Evolutionary conservation across 768 basidiomycete species (phyloP), one percentile per base, ranked within the genome.

Genomic region (Hericium erinaceus): DNA sequence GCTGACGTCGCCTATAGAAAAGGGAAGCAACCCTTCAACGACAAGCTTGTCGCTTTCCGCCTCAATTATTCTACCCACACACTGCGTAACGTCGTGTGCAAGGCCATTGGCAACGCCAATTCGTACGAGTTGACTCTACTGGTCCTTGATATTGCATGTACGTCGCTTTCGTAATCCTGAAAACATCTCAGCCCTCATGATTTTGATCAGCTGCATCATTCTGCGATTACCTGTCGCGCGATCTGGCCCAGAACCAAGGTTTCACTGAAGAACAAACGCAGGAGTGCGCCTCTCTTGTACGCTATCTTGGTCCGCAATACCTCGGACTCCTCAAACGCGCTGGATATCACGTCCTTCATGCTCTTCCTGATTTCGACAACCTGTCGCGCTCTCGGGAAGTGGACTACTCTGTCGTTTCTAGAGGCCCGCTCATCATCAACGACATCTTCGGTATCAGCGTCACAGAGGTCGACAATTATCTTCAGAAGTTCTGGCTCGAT

Each of bases 31-130:
- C 33, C 50, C 50, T 57, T 64, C 58, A 33, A 38, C 7, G 54
- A 62, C 5, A 53, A 57, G 15, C 58, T 61, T 5, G 55, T 67
- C 24, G 55, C 67, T 7, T 67, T 66, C 60, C 69, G 70, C 44
- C 54, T 69, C 15, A 46, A 53, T 12, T 69, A 66, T 59, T 48
- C 54, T 37, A 50, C 54, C 8, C 60, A 60, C 28, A 58, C 51
- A 10, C 61, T 70, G 18, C 60, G 59, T 28, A 64, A 65, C 15
- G 62, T 62, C n/a, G 61, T 64, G 33, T 53, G 52, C 12, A 65
- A 60, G n/a, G 44, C 44, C 39, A 63, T 69, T 20, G 65, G 65
- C 18, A 61, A 61, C 53, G 63, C 62, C 16, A 54, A 54, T 26
- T 58, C 13, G 7, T 46, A 62, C 48, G 52, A 59, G 44, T 64